Base-by-base conservation (phyloP, 306 rosid species). In the Rosa lucieae region DNA sequence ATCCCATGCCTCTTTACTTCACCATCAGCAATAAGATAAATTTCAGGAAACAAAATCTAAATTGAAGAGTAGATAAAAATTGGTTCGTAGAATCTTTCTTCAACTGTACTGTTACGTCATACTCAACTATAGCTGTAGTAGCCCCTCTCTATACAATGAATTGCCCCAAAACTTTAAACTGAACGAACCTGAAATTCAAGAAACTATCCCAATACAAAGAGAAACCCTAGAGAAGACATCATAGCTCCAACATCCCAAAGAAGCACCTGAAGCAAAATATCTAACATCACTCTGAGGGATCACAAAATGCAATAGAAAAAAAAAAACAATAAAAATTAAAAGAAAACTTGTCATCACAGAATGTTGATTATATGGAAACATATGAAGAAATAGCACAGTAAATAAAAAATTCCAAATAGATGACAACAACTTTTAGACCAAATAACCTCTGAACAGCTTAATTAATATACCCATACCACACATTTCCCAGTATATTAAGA, bases 201-300 rank as follows among this genome's bases (percentile, higher is more conserved):
- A 1, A 85, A 88, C 52, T 85, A 89, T 61, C 87, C 89, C 55
- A 85, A 83, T 29, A 83, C 89, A 74, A 85, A 88, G 49, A 89
- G 86, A 80, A 88, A 81, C 48, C 85, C 89, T 37, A 85, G 78
- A 76, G 87, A 81, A 10, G 89, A 85, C 81, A 83, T 88, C 68
- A 84, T 84, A 55, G 86, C 91, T 80, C 87, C 89, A 73, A 83
- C 89, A 79, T 85, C 89, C 53, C 91, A 89, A 78, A 85, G 35
- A 88, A 88, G 91, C 70, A 88, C 91, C 91, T 81, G 80, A 67
- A 77, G 47, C 61, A 80, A 3, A 68, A 72, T 21, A 77, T 59
- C 70, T 67, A 59, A 63, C 26, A 40, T 72, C 53, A 55, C 17
- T 40, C 39, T 3, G 10, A 18, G n/a, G 44, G 9, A 71, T 65